Conservation (phyloP, 306 rosid species). For the Cucurbita ficifolia region DNA sequence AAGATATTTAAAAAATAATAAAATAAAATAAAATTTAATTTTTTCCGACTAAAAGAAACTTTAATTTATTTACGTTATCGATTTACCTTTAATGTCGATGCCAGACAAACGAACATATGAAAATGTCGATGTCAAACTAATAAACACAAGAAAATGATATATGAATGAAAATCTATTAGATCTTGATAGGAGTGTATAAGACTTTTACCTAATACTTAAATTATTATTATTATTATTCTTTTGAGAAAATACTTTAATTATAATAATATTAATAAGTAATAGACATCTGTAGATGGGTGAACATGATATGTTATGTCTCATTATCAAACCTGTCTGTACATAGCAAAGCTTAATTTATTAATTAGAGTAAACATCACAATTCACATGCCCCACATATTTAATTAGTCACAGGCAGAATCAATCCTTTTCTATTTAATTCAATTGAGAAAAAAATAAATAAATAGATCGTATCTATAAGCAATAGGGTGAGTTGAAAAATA, state of each 20-base stretch:
- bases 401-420: not conserved
- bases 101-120: too few species aligned
- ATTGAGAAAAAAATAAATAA: not conserved
- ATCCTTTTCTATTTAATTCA: not conserved
- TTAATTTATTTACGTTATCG: too few species aligned
- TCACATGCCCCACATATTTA: conserved; percentile 4
- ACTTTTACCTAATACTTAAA: not conserved
- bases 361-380: not conserved
- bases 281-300: not conserved
- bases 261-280: not conserved
- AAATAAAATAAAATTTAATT: too few species aligned
- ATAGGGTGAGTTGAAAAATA: not conserved
- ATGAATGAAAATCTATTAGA: not conserved
- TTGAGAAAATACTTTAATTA: not conserved
- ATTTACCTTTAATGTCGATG: too few species aligned
- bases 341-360: not conserved
- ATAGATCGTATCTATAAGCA: not conserved
- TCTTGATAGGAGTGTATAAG: not conserved
- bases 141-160: too few species aligned
- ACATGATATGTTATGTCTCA: not conserved
- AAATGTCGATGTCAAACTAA: too few species aligned
- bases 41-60: too few species aligned
- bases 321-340: not conserved
- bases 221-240: not conserved
- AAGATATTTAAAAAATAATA: not conserved